Base-by-base conservation (phyloP, 148 eudicot genomes). In the Persicaria maculosa region DNA sequence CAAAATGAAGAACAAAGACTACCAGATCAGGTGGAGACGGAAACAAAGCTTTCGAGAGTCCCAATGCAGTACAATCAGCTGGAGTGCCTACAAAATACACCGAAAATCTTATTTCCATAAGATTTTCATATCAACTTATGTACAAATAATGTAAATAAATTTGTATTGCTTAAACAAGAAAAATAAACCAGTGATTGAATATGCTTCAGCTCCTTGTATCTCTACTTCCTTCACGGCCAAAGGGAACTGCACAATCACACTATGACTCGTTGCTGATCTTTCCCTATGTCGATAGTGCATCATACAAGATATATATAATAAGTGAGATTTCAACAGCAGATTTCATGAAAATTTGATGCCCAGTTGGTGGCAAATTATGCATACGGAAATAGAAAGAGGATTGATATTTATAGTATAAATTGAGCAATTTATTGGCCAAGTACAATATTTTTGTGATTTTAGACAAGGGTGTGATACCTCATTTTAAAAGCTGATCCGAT, bases 31-130 rank as follows among this genome's bases (percentile, higher is more conserved):
- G 97, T n/a, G 58, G 31, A 54, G 83, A 79, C 61, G 96, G 84
- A 84, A 94, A 94, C 62, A 94, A 85, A 68, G 87, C 80, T 75
- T 81, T 80, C 15, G 97, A 91, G 72, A 90, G 55, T 68, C 98
- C 98, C 80, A 94, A 72, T 54, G 98, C 90, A 77, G 96, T 71
- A 79, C 98, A 94, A 72, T 94, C 98, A 17, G 97, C 96, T 45
- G 98, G 98, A 74, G 97, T 90, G 77, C 98, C 98, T 94, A 89
- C 74, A 84, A 70, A 72, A 46, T 75, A 73, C 6, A 10, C 67
- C 9, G 3, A 22, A 10, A 22, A 1, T 50, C 53, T 50, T 50
- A 14, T 50, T 50, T 50, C 15, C 15, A 10, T 50, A 15, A 50
- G 15, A 50, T 50, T 50, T 11, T 50, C 53, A 10, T 50, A 3